These are phyloP conservation scores for Chenopodium album DNA, from an alignment of 148 eudicot genomes.

Conservation along the genomic window DNA sequence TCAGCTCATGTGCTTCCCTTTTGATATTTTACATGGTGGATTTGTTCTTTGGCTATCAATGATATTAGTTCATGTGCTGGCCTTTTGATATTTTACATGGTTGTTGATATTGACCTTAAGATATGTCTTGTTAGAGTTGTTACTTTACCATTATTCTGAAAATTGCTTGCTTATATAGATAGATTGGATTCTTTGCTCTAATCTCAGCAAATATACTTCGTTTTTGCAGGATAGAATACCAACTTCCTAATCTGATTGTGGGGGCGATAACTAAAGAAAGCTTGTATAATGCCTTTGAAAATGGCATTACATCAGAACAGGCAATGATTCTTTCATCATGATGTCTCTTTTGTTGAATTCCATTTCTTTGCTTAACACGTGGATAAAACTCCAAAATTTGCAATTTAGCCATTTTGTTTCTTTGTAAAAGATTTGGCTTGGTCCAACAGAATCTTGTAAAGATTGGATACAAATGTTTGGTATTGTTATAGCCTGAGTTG, in stretches of 20 bases:
- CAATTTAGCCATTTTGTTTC: not conserved
- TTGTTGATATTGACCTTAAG: not conserved
- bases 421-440: not conserved
- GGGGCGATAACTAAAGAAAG: slow-evolving; percentile 82
- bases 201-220: slow-evolving; percentile 4
- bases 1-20: not conserved
- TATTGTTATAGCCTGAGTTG: not conserved
- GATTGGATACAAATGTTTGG: not conserved
- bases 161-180: slow-evolving; percentile 17
- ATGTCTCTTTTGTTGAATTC: not conserved
- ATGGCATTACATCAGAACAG: slow-evolving; percentile 92
- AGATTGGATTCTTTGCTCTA: not conserved
- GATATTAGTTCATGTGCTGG: not conserved
- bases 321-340: slow-evolving; percentile 36
- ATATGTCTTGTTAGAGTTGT: not conserved
- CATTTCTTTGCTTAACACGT: slow-evolving; percentile 3
- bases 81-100: not conserved
- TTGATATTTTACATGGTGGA: not conserved
- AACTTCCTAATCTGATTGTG: slow-evolving; percentile 90
- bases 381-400: not conserved
- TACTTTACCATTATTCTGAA: not conserved
- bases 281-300: slow-evolving; percentile 77
- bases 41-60: slow-evolving; percentile 1
- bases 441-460: not conserved
- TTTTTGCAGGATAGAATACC: slow-evolving; percentile 79